Conservation (phyloP, 306 rosid genomes). For the Medicago ruthenica region DNA sequence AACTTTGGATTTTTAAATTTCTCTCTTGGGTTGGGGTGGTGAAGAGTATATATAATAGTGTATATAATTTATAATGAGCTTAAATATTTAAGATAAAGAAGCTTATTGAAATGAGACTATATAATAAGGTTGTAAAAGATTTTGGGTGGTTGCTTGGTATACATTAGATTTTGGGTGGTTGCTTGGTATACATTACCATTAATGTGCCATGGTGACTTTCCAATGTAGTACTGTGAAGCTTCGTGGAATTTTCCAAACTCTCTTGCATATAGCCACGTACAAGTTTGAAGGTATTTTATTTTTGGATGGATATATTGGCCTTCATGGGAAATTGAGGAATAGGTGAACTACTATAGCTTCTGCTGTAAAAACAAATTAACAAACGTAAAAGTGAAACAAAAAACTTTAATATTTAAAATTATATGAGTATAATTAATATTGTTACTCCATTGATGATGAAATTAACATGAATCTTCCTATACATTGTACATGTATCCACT, state of each 20-base stretch:
- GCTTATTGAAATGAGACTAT: neutral
- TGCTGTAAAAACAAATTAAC: neutral
- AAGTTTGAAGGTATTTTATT: neutral
- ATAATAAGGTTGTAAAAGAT: slow-evolving; percentile 2
- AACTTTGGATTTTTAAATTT: neutral
- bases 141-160: slow-evolving; percentile 30
- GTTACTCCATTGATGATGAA: neutral
- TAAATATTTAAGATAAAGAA: slow-evolving; percentile 30
- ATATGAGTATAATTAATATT: neutral
- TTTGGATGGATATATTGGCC: slow-evolving; percentile 8
- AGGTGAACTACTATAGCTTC: slow-evolving; percentile 28
- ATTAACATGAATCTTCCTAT: slow-evolving; percentile 44
- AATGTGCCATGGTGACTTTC: slow-evolving; percentile 37
- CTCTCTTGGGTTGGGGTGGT: neutral
- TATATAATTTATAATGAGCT: neutral
- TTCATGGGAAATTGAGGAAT: slow-evolving; percentile 24
- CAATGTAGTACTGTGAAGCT: slow-evolving; percentile 43
- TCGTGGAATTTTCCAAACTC: slow-evolving; percentile 44
- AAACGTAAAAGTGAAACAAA: slow-evolving; percentile 14
- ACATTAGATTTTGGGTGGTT: slow-evolving; percentile 23
- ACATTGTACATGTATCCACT: neutral
- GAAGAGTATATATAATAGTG: slow-evolving; percentile 28
- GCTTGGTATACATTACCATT: slow-evolving; percentile 23
- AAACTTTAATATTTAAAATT: neutral
- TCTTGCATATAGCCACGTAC: slow-evolving; percentile 43